Conservation (phyloP, 352 stramenopile genomes). For the Phytophthora fragariae region DNA sequence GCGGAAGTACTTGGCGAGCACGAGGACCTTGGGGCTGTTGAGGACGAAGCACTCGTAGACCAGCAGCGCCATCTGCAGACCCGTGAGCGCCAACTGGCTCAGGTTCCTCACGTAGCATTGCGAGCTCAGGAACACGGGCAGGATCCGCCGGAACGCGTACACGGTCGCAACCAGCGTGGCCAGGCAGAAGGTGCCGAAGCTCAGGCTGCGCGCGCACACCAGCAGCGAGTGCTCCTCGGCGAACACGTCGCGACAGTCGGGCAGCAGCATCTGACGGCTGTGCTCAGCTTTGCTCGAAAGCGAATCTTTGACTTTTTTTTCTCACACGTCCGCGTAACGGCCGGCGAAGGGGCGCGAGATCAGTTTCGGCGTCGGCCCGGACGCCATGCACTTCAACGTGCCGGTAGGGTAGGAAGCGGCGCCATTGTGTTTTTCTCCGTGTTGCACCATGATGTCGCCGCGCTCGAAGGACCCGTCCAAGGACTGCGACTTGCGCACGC, state of each 20-base stretch:
- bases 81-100: constrained; percentile 63
- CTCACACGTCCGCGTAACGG: constrained; percentile 7
- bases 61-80: constrained; percentile 70
- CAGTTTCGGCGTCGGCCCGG: constrained; percentile 6
- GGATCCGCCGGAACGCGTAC: constrained; percentile 58
- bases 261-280: constrained; percentile 43
- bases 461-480: constrained; percentile 15
- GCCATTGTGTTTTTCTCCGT: constrained; percentile 6
- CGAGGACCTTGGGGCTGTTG: constrained; percentile 68
- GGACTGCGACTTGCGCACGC: constrained; percentile 26
- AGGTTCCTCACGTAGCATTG: constrained; percentile 71
- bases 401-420: not conserved
- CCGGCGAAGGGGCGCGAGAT: constrained; percentile 5
- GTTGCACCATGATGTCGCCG: constrained; percentile 23
- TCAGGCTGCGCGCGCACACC: constrained; percentile 69
- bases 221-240: constrained; percentile 44
- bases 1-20: constrained; percentile 77
- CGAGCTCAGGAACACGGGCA: constrained; percentile 64
- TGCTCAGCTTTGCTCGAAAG: not conserved
- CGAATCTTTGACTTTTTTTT: constrained; percentile 14
- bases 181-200: constrained; percentile 64
- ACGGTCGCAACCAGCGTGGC: constrained; percentile 52
- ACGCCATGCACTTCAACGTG: not conserved
- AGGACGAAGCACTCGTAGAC: constrained; percentile 68
- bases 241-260: constrained; percentile 60